Base-by-base conservation (phyloP, 2,329 filamentous ascomycete species). In the Parascedosporium putredinis region DNA sequence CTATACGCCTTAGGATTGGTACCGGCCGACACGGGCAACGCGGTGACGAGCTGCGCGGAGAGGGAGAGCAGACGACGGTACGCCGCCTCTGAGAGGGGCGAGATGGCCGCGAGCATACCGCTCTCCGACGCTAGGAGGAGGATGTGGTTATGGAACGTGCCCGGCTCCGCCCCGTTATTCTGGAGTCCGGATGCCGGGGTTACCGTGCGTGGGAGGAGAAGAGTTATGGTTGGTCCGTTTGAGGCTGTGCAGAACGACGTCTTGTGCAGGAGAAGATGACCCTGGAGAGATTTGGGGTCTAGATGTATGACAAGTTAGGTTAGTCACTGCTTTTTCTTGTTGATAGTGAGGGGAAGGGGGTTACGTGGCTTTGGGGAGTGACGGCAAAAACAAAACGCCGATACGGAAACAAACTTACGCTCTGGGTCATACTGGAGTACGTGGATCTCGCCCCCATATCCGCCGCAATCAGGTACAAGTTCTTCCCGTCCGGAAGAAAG, bases 371-470 rank as follows among this genome's bases (percentile, higher is more conserved):
- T 45, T 5, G 12, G 45, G 18, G 31, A 16, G 48, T 24, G 45
- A 45, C 43, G 29, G 34, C 9, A 27, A 42, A 9, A 25, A 31
- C 36, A 49, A 34, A 7, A n/a, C n/a, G n/a, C n/a, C n/a, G n/a
- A n/a, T n/a, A n/a, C n/a, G n/a, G n/a, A n/a, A n/a, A n/a, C n/a
- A n/a, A 38, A 76, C 84, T 67, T 73, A 93, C 88, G 86, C 61
- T 97, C 91, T 1, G 93, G 93, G 60, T 97, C 90, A 60, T 93
- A 98, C 65, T 97, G 88, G 55, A 97, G 69, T 44, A 96, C 76
- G 62, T 96, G 88, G 36, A 98, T 67, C 58, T 93, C 88, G 54
- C 86, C 86, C 95, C 84, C 31, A 84, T 81, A 62, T 97, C 91
- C 10, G 85, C 81, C 5, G 87, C 84, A 36, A 96, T 72, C 55